phyloP scores from a whole-genome alignment of 192 early-diverging fungal species.

The Dissophora ornata region DNA sequence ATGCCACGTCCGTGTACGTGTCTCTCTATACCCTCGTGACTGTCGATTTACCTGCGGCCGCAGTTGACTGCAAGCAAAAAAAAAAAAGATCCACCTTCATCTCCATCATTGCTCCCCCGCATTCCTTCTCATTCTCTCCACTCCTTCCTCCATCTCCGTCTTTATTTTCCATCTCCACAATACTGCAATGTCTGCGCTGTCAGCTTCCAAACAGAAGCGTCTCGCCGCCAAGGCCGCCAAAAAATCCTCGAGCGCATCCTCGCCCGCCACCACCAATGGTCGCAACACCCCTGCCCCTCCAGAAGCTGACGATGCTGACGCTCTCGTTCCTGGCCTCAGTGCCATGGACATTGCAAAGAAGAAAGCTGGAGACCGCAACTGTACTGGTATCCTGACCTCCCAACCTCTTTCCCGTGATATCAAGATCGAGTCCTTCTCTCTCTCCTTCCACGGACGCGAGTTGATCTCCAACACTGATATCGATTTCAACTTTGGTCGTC shows the following conservation, averaged over 20 bases:
- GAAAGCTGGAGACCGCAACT: conserved; percentile 83
- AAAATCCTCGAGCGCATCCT: conserved; percentile 54
- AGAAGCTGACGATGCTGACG: conserved; percentile 22
- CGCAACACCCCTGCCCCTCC: conserved; percentile 37
- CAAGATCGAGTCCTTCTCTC: conserved; percentile 95
- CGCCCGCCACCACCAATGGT: conserved; percentile 47
- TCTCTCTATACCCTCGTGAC: too few species aligned
- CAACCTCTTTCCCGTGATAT: conserved; percentile 92
- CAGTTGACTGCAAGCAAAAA: background rate
- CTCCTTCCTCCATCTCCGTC: conserved; percentile 3
- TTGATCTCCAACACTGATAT: conserved; percentile 94
- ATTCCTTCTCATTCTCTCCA: conserved; percentile 7
- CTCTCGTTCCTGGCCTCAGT: conserved; percentile 30
- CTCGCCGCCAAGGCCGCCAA: conserved; percentile 74
- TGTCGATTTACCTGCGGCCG: too few species aligned
- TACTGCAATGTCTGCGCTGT: conserved; percentile 50
- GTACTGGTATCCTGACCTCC: conserved; percentile 92
- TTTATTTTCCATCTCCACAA: background rate
- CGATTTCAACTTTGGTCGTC: conserved; percentile 98
- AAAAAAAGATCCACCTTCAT: conserved; percentile 6
- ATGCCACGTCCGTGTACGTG: too few species aligned
- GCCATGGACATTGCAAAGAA: conserved; percentile 67
- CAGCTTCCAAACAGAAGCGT: conserved; percentile 85
- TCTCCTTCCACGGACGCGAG: conserved; percentile 94
- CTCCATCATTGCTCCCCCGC: background rate